Base-by-base conservation (phyloP, 129 eudicot genomes). In the Logfia minima region DNA sequence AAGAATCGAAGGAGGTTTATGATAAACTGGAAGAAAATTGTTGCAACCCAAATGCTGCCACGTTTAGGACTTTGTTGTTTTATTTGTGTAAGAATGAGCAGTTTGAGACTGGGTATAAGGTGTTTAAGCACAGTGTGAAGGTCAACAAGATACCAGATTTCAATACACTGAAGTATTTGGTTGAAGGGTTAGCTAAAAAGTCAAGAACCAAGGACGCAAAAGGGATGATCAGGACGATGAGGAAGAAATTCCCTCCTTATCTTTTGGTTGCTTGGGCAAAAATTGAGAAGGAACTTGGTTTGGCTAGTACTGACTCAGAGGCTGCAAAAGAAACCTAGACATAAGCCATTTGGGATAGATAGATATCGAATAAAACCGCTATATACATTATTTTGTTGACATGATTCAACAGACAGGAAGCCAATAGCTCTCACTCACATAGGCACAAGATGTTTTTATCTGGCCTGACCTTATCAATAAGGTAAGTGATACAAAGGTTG, bases 51-150 rank as follows among this genome's bases (percentile, higher is more conserved):
- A 94, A 91, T 76, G 93, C 93, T 9, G 91, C 93, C 0, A 94
- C 98, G 8, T 94, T 87, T 73, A 86, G 93, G 88, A 89, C 92
- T 21, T 81, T 94, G 83, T 75, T 94, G 39, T 78, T 59, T 80
- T 65, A 91, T 80, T 74, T 88, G 87, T 91, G 96, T 70, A 86
- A 83, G 87, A 81, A 86, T 68, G 92, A 75, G 21, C 85, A 87
- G 77, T 94, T 75, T 82, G 92, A 76, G 83, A 86, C 84, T 0
- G 98, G 86, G 55, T 89, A 89, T 84, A 88, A 80, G 87, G 89
- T 91, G 75, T 94, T 91, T 72, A 94, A 94, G 77, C 66, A 82
- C 83, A 94, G 98, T 89, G 97, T 94, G 67, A 55, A 70, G 82
- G 84, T 79, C 6, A 74, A 85, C 68, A 91, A 86, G 86, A 91